phyloP scores from a whole-genome alignment of 2,329 filamentous ascomycete species.

The Fusarium chuoi region DNA sequence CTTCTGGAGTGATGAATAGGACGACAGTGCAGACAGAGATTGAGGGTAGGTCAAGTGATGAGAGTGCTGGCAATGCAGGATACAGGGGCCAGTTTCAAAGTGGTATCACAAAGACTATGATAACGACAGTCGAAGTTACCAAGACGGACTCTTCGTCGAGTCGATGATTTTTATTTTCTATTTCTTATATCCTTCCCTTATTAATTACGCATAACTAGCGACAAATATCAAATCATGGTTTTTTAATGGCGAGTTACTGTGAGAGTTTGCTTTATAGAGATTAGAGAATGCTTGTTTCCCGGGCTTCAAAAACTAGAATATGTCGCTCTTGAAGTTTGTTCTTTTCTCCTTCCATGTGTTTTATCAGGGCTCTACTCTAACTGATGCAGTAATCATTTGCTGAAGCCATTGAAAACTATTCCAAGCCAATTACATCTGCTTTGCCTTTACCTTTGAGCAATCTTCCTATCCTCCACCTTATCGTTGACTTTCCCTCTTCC shows the following conservation, averaged over 20 bases:
- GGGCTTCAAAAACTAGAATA: too few relatives aligned
- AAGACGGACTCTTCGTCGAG: neutral
- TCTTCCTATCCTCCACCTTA: neutral
- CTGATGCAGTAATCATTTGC: neutral
- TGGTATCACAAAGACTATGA: constrained; percentile 46
- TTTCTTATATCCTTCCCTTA: fast-evolving
- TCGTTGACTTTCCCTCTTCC: neutral
- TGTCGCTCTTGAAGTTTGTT: neutral
- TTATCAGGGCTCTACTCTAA: neutral
- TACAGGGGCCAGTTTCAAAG: neutral
- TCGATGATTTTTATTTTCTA: neutral
- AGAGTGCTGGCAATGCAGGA: constrained; percentile 26
- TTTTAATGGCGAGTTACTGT: neutral
- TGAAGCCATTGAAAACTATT: neutral
- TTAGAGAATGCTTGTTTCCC: neutral
- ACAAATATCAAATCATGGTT: neutral
- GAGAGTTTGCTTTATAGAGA: neutral
- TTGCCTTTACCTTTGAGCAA: neutral
- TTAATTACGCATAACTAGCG: neutral
- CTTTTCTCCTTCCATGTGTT: neutral
- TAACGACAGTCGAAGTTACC: constrained; percentile 41
- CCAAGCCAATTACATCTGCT: neutral
- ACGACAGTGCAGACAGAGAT: constrained; percentile 37
- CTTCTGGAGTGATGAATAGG: constrained; percentile 15
- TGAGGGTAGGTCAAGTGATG: constrained; percentile 41